Evolutionary conservation across 1,284 basidiomycete genomes (phyloP).

Genomic region (Leccinum proliferum): DNA sequence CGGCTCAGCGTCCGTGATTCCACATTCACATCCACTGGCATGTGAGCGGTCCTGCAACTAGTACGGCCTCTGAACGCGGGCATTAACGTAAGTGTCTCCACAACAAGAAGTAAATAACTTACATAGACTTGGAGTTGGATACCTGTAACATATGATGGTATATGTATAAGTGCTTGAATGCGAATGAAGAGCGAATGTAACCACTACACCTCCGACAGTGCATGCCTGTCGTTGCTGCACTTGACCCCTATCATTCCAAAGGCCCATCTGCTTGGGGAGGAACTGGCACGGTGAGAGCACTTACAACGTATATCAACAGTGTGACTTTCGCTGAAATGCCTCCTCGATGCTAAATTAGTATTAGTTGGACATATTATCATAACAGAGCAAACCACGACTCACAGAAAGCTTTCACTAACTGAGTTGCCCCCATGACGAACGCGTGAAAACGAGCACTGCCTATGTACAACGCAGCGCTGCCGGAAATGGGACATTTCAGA

Average conservation of each 20-base stretch:
- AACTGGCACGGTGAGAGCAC: conserved; percentile 14
- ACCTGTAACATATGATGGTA: conserved; percentile 36
- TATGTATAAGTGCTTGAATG: conserved; percentile 2
- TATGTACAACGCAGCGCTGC: not conserved
- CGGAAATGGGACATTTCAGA: conserved; percentile 51
- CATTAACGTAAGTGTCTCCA: conserved; percentile 13
- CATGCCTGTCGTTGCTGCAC: conserved; percentile 80
- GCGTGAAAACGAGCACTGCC: conserved; percentile 13
- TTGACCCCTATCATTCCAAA: conserved; percentile 61
- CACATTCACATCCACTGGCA: conserved; percentile 23
- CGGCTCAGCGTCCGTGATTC: conserved; percentile 29
- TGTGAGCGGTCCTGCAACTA: conserved; percentile 21
- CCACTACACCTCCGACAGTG: conserved; percentile 64
- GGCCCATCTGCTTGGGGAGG: conserved; percentile 39
- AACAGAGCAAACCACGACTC: conserved; percentile 10
- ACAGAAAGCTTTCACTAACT: conserved; percentile 72
- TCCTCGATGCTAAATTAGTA: conserved; percentile 56
- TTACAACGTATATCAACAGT: conserved; percentile 50
- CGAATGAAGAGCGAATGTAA: conserved; percentile 10
- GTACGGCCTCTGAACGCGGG: conserved; percentile 29
- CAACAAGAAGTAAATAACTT: conserved; percentile 23
- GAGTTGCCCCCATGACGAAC: conserved; percentile 56
- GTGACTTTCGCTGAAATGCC: conserved; percentile 78
- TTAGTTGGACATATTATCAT: conserved; percentile 4
- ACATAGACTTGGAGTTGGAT: conserved; percentile 59